Conservation (phyloP, 2,329 filamentous ascomycete genomes). For the Nigrospora oryzae region DNA sequence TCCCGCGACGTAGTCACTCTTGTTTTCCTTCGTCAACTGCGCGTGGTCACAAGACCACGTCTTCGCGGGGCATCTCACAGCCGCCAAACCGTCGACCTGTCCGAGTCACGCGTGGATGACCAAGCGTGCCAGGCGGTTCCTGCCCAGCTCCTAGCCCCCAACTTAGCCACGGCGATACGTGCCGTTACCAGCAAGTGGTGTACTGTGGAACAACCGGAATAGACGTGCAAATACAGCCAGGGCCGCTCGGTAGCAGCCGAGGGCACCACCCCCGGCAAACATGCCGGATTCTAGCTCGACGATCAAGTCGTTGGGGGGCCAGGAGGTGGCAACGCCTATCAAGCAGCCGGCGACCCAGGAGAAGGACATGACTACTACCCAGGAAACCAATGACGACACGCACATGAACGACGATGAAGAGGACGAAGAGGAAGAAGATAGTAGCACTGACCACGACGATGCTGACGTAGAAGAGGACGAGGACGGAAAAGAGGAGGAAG, state of each 20-base stretch:
- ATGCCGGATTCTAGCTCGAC: slow-evolving; percentile 1
- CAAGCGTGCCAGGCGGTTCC: too few species aligned
- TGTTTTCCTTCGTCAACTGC: not conserved
- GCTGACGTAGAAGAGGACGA: not conserved
- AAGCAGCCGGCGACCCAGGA: slow-evolving; percentile 2
- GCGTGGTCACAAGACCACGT: too few species aligned
- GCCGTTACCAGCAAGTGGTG: not conserved
- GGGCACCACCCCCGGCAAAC: not conserved
- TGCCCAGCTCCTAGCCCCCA: not conserved
- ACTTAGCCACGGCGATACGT: not conserved
- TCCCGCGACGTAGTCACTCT: not conserved
- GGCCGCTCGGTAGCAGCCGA: too few species aligned
- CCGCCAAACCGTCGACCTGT: too few species aligned
- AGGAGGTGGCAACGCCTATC: not conserved
- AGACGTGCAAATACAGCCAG: too few species aligned
- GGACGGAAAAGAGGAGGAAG: too few species aligned
- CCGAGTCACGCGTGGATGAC: too few species aligned
- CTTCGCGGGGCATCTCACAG: too few species aligned
- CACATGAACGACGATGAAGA: not conserved
- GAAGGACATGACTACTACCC: slow-evolving; percentile 2
- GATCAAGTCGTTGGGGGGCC: not conserved
- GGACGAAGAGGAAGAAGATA: not conserved
- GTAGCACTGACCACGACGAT: not conserved
- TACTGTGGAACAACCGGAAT: not conserved
- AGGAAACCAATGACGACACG: slow-evolving; percentile 1